These are phyloP conservation scores for Neopestalotiopsis clavispora DNA, from an alignment of 2,329 filamentous ascomycete genomes.

Conservation along the genomic window DNA sequence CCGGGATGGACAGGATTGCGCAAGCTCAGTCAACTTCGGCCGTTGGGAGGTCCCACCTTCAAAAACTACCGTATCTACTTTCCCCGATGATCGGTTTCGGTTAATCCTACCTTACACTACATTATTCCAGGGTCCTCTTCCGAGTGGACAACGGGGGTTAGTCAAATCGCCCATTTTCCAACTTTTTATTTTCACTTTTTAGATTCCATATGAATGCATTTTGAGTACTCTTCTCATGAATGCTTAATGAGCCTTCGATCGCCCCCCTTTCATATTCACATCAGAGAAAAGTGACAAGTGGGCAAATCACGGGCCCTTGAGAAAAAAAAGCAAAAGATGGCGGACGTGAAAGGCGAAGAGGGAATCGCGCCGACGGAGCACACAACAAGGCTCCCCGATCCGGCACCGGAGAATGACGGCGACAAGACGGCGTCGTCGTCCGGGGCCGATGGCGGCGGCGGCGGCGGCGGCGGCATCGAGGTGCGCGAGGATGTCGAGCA, in stretches of 20 bases:
- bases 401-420: not conserved
- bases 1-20: not conserved
- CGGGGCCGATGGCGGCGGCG: no score
- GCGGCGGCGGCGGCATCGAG: not conserved
- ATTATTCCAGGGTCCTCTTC: not conserved
- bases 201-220: no score
- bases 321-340: not conserved
- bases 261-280: no score
- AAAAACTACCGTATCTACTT: not conserved
- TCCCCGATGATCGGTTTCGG: not conserved
- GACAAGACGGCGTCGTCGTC: not conserved
- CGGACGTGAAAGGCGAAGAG: not conserved
- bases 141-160: not conserved
- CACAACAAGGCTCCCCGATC: not conserved
- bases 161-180: not conserved
- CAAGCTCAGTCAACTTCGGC: not conserved
- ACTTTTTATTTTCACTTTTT: not conserved
- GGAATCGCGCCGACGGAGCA: not conserved
- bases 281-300: no score
- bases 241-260: no score
- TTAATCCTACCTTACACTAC: not conserved
- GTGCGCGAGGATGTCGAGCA: slow-evolving; percentile 4
- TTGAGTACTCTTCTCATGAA: no score
- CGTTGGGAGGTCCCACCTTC: no score
- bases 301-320: not conserved